Conservation (phyloP, 2,329 filamentous ascomycete genomes). For the Colletotrichum navitas region DNA sequence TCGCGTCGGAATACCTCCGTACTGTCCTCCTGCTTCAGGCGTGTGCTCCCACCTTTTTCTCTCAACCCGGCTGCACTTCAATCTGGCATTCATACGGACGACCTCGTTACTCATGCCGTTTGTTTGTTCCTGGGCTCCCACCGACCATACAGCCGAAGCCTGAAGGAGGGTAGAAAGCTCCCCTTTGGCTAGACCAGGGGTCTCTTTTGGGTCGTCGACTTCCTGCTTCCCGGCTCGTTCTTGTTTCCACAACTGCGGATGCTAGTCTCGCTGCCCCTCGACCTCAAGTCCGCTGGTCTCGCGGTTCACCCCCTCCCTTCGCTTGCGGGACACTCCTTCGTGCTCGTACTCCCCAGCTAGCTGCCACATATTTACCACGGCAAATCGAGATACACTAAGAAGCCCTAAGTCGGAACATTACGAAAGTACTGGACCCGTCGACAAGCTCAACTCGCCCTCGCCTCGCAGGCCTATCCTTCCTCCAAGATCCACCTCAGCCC, state of each 20-base stretch:
- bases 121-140: conserved; percentile 10
- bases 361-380: conserved; percentile 33
- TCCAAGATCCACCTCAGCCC: conserved; percentile 41
- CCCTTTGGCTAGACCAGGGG: conserved; percentile 26
- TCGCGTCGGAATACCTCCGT: conserved; percentile 24
- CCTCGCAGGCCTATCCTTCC: conserved; percentile 33
- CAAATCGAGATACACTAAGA: conserved; percentile 39
- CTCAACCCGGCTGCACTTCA: conserved; percentile 19
- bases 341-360: conserved; percentile 30
- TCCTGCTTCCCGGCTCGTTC: conserved; percentile 31
- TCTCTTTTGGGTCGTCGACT: conserved; percentile 11
- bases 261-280: conserved; percentile 41
- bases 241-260: conserved; percentile 39
- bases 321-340: conserved; percentile 35
- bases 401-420: conserved; percentile 40
- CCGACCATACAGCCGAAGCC: conserved; percentile 8
- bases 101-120: conserved; percentile 12
- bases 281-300: conserved; percentile 39
- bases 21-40: conserved; percentile 27
- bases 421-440: conserved; percentile 33
- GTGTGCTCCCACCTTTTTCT: conserved; percentile 22
- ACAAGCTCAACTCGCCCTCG: conserved; percentile 37
- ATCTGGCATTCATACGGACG: conserved; percentile 12
- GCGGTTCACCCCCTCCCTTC: conserved; percentile 35
- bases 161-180: conserved; percentile 35